Base-by-base conservation (phyloP, 495 filamentous ascomycete genomes). In the Opeltia flavorubescens region DNA sequence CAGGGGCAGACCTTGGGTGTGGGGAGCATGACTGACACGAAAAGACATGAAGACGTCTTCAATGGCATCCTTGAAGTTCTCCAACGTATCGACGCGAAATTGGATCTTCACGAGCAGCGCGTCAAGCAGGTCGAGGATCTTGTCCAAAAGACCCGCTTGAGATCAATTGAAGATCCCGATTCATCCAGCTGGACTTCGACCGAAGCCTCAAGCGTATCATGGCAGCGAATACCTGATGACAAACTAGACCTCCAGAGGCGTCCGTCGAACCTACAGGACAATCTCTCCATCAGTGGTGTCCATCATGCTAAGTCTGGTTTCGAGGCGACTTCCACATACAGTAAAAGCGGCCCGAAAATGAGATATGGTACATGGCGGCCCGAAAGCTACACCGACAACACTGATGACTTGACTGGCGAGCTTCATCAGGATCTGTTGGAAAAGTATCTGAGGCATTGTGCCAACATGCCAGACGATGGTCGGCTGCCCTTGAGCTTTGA, bases 391-490 rank as follows among this genome's bases (percentile, higher is more conserved):
- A 47, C 54, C 21, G 33, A 42, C 7, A 43, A 51, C 9, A 40
- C 49, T 15, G 48, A 51, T 18, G 27, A 42, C 12, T 38, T 50
- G 7, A 40, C 47, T 12, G 35, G 50, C 34, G 40, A 56, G n/a
- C 17, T 29, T 23, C 44, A 55, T 23, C 36, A 38, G 9, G 44
- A 4, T 1, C 13, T 45, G 11, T 36, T 54, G 12, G 43, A 43
- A 15, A 44, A 49, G 21, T 42, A 49, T 7, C 39, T 57, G 4
- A 49, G 52, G 13, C 44, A 49, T 25, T 57, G 52, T 24, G 49
- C 49, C 52, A 20, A 24, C 6, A 50, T 57, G 48, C 55, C 55
- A 5, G 48, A 52, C 24, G 55, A 57, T 39, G 41, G 44, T 54
- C 42, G 50, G 46, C 35, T 31, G 43, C 33, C 44, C 44, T 18